Evolutionary conservation across 2,329 filamentous ascomycete species (phyloP).

Genomic region (Beauveria sp.): DNA sequence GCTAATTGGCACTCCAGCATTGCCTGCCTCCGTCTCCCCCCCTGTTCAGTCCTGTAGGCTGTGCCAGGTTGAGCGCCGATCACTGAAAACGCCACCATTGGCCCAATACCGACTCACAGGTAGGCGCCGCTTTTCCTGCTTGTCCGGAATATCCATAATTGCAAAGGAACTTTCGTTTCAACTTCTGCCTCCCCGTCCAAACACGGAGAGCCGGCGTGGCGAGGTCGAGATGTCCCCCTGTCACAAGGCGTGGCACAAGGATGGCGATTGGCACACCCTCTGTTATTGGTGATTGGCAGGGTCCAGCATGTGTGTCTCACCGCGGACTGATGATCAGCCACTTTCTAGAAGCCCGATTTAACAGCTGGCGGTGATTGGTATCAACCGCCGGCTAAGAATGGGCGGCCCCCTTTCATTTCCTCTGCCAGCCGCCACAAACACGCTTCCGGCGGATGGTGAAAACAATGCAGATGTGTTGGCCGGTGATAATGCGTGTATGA

Average conservation of each 20-base stretch:
- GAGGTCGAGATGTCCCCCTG: neutral
- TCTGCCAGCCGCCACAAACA: conserved; percentile 1
- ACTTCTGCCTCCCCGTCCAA: neutral
- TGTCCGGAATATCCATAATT: neutral
- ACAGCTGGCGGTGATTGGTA: neutral
- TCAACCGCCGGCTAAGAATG: neutral
- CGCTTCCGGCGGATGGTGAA: neutral
- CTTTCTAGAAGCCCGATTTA: conserved; percentile 9
- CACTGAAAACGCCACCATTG: neutral
- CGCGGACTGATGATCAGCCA: neutral
- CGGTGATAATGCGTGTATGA: neutral
- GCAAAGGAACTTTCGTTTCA: conserved; percentile 3
- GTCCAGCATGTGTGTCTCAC: conserved; percentile 9
- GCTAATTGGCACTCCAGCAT: neutral
- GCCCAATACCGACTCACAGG: neutral
- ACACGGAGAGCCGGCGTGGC: neutral
- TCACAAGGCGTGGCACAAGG: neutral
- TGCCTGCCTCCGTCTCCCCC: neutral
- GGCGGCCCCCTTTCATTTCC: conserved; percentile 7
- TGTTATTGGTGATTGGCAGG: conserved; percentile 9
- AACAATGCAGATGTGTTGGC: neutral
- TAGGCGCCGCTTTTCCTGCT: neutral
- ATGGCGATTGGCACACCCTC: neutral
- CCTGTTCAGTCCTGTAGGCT: too few species aligned
- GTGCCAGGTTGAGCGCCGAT: conserved; percentile 3